Percentiles rank a stretch among this genome's conserved stretches.
phyloP scores from a whole-genome alignment of 2,329 filamentous ascomycete species.

The Albophoma yamanashiensis region DNA sequence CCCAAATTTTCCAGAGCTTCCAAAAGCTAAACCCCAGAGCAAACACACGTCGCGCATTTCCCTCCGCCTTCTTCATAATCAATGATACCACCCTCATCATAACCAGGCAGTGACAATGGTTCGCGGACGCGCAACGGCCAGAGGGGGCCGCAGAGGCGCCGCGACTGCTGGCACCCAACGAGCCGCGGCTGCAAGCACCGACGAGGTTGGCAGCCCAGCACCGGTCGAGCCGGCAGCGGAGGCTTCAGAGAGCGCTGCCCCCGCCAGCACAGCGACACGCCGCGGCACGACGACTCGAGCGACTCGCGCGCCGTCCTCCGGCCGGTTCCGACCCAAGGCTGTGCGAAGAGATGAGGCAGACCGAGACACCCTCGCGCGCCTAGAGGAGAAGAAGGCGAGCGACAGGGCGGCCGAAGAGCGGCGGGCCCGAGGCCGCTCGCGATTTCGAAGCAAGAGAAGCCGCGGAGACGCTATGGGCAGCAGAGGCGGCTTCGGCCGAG shows the following conservation, averaged over 20 bases:
- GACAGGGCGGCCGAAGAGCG: constrained; percentile 29
- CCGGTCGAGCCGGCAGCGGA: constrained; percentile 1
- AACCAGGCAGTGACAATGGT: constrained; percentile 14
- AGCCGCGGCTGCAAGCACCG: constrained; percentile 11
- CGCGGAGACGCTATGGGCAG: constrained; percentile 33
- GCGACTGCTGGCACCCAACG: constrained; percentile 12
- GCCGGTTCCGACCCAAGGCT: constrained; percentile 36
- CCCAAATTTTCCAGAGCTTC: constrained; percentile 9
- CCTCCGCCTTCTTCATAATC: neutral
- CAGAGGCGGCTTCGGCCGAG: constrained; percentile 25
- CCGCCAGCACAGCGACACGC: constrained; percentile 16
- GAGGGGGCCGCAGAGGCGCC: constrained; percentile 20
- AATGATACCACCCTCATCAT: constrained; percentile 2
- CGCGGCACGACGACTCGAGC: constrained; percentile 23
- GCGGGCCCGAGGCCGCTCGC: constrained; percentile 24
- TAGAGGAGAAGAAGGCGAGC: constrained; percentile 30
- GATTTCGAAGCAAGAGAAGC: constrained; percentile 30
- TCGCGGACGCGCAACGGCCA: constrained; percentile 19
- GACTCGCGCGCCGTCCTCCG: constrained; percentile 22
- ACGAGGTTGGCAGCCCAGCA: neutral
- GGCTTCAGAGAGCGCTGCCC: constrained; percentile 4
- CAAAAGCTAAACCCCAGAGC: neutral
- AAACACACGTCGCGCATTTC: neutral
- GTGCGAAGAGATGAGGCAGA: constrained; percentile 39
- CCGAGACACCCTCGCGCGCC: constrained; percentile 33